phyloP scores from a whole-genome alignment of 2,329 filamentous ascomycete genomes.

The Ramularia collo-cygni region DNA sequence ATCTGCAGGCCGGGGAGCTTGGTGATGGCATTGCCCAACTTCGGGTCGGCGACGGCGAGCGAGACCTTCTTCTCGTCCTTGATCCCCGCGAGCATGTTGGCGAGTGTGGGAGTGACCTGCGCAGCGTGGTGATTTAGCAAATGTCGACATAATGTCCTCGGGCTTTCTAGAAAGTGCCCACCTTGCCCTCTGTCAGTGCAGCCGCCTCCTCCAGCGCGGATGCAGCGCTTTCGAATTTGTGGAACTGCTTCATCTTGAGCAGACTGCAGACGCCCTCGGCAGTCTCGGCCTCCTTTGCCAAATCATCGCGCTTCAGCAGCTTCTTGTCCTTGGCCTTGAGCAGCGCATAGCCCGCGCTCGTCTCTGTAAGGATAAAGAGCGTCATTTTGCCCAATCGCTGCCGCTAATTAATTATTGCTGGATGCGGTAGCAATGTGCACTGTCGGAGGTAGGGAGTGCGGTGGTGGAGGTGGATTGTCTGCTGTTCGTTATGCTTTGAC shows the following conservation, averaged over 20 bases:
- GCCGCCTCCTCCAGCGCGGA: conserved; percentile 86
- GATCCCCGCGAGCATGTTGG: conserved; percentile 74
- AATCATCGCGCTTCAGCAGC: conserved; percentile 79
- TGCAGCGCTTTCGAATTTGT: conserved; percentile 92
- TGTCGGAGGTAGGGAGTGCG: neutral
- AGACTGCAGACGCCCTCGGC: conserved; percentile 81
- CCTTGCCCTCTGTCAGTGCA: conserved; percentile 81
- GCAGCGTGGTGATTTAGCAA: no score
- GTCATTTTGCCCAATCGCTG: conserved; percentile 33
- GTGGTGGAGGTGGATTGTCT: conserved; percentile 5
- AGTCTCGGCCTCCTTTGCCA: conserved; percentile 66
- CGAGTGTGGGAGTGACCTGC: conserved; percentile 72
- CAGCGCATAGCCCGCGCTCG: conserved; percentile 92
- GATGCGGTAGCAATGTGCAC: neutral
- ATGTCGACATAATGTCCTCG: neutral
- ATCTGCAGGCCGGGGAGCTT: conserved; percentile 85
- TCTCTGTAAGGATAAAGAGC: conserved; percentile 83
- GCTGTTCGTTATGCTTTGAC: no score
- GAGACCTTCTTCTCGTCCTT: conserved; percentile 98
- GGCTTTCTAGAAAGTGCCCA: conserved; percentile 12
- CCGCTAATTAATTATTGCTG: conserved; percentile 7
- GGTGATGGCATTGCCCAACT: conserved; percentile 83
- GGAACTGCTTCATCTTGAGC: conserved; percentile 94
- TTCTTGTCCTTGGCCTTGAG: conserved; percentile 99
- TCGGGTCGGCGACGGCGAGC: conserved; percentile 86